Percentiles rank a stretch among this genome's conserved stretches.
Evolutionary conservation across 768 basidiomycete genomes (phyloP).

Genomic region (Auricularia sp.): DNA sequence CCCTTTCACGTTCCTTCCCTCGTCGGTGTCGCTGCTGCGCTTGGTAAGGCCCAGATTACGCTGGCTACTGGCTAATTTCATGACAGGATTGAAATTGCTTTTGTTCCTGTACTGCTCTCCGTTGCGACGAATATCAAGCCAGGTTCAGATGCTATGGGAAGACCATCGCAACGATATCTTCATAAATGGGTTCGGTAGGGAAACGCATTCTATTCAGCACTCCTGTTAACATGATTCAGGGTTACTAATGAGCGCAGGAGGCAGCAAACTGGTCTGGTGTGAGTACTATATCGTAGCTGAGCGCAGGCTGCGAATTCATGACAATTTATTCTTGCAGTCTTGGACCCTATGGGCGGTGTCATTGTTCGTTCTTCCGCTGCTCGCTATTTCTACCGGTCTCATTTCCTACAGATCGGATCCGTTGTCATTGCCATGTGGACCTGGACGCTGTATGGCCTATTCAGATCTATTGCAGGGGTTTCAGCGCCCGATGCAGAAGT

Average conservation of each 20-base stretch:
- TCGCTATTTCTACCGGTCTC: not conserved
- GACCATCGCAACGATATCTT: constrained; percentile 93
- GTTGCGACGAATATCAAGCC: constrained; percentile 71
- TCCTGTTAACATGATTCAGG: constrained; percentile 30
- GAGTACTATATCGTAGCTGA: constrained; percentile 20
- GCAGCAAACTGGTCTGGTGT: constrained; percentile 79
- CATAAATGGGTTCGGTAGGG: constrained; percentile 65
- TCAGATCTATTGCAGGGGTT: constrained; percentile 81
- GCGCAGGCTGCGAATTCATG: not conserved
- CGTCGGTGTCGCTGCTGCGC: constrained; percentile 71
- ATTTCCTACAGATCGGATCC: constrained; percentile 46
- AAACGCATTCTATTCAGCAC: not conserved
- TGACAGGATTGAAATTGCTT: constrained; percentile 64
- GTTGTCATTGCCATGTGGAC: constrained; percentile 75
- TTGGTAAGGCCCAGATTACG: constrained; percentile 39
- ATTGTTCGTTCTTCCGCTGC: constrained; percentile 38
- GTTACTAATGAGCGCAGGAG: constrained; percentile 74
- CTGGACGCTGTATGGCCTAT: constrained; percentile 68
- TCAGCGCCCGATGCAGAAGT: constrained; percentile 86
- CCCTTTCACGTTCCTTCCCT: constrained; percentile 74
- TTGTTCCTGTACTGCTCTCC: constrained; percentile 84
- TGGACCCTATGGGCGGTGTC: constrained; percentile 72
- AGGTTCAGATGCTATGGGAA: constrained; percentile 90
- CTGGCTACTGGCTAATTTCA: not conserved
- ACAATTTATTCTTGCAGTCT: constrained; percentile 32